These are phyloP conservation scores for Mucuna pruriens DNA, from an alignment of 306 rosid species.

Conservation along the genomic window DNA sequence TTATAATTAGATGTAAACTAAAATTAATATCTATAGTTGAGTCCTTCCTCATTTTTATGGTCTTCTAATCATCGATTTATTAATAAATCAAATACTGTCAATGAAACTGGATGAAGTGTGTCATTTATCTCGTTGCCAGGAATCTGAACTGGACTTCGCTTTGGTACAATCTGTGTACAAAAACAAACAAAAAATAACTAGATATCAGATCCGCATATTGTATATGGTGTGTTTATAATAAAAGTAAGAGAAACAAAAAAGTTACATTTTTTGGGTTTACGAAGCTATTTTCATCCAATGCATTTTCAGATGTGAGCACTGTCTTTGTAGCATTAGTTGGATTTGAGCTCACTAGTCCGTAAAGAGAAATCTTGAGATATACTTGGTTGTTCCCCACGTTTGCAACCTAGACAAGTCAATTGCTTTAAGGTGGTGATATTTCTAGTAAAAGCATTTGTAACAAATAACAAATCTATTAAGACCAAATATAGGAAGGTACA, in stretches of 20 bases:
- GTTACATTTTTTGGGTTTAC: constrained; percentile 41
- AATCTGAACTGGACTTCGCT: constrained; percentile 35
- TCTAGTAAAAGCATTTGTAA: neutral
- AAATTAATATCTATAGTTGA: neutral
- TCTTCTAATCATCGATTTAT: constrained; percentile 23
- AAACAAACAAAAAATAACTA: neutral
- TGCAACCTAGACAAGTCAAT: constrained; percentile 55
- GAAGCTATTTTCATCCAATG: constrained; percentile 74
- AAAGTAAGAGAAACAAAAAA: neutral
- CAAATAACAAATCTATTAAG: neutral
- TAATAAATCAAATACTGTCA: constrained; percentile 65
- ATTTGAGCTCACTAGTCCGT: constrained; percentile 43
- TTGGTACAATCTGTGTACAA: constrained; percentile 55
- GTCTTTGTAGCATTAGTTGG: constrained; percentile 52
- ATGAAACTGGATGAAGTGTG: constrained; percentile 53
- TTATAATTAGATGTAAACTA: neutral
- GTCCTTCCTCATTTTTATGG: neutral
- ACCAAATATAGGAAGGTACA: neutral
- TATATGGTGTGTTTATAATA: neutral
- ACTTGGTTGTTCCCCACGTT: constrained; percentile 53
- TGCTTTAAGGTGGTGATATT: neutral
- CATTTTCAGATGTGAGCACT: constrained; percentile 57
- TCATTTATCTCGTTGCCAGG: constrained; percentile 45
- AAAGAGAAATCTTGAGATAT: constrained; percentile 49
- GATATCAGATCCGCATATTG: neutral